A percentile compares a stretch with the other conserved stretches of the same genome.
Evolutionary conservation across 495 filamentous ascomycete species (phyloP).

Genomic region (Penicillium desertorum): DNA sequence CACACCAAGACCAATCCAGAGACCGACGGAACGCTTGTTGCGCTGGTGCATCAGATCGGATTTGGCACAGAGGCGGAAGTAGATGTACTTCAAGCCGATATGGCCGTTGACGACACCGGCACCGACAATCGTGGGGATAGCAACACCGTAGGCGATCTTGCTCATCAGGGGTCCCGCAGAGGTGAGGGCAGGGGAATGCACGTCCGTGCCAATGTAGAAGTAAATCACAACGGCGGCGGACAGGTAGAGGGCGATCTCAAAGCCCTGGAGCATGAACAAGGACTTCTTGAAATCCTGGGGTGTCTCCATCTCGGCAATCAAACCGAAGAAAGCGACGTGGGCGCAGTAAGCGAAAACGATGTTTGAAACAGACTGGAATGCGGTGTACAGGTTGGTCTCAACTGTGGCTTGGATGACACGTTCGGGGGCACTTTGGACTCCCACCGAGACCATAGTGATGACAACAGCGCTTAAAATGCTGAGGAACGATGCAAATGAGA

Average conservation of each 20-base stretch:
- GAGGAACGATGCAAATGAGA: conserved; percentile 58
- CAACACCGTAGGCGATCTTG: conserved; percentile 77
- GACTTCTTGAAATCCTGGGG: conserved; percentile 67
- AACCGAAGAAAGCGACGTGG: conserved; percentile 71
- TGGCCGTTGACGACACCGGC: conserved; percentile 71
- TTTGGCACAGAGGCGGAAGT: conserved; percentile 57
- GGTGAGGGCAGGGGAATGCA: conserved; percentile 68
- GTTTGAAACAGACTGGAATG: conserved; percentile 50
- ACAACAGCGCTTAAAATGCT: conserved; percentile 50
- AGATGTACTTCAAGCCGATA: conserved; percentile 62
- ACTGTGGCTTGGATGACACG: conserved; percentile 32
- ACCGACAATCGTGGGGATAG: conserved; percentile 69
- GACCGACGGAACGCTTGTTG: conserved; percentile 44
- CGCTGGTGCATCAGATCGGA: conserved; percentile 54
- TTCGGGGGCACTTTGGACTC: conserved; percentile 45
- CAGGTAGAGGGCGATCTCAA: conserved; percentile 68
- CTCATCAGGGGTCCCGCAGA: conserved; percentile 62
- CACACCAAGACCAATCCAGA: conserved; percentile 57
- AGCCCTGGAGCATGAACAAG: conserved; percentile 60
- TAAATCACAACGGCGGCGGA: conserved; percentile 69
- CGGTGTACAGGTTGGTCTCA: conserved; percentile 33
- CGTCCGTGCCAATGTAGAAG: conserved; percentile 63
- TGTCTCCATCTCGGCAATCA: conserved; percentile 75
- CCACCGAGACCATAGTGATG: conserved; percentile 69
- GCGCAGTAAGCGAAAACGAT: conserved; percentile 59